Base-by-base conservation (phyloP, 495 filamentous ascomycete species). In the Neurospora hispaniola region DNA sequence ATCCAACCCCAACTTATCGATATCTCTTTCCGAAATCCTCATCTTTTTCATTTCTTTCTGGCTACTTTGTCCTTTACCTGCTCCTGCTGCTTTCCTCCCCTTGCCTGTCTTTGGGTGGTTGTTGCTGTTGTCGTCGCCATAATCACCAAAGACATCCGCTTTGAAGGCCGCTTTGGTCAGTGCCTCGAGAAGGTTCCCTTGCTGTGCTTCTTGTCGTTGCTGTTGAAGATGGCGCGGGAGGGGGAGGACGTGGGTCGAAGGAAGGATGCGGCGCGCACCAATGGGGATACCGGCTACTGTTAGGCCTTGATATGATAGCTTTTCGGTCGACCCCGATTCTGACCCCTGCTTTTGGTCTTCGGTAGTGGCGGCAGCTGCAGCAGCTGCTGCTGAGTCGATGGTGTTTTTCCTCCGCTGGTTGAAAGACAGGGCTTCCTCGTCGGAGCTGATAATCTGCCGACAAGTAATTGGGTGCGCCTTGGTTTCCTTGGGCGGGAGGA, bases 401-500 rank as follows among this genome's bases (percentile, higher is more conserved):
- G 14, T 62, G 27, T 62, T 62, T 6, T 62, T 62, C 75, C 87
- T 89, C 41, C 82, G 79, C 14, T 82, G 79, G 40, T 88, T 86
- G 89, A 90, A 92, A 0, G 72, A 74, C 5, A 82, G 79, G 44
- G 89, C 82, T 42, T 91, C 87, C 11, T 84, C 82, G 1, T 90
- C 86, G 5, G 82, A 80, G 12, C 77, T 74, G 23, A 96, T 81
- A 68, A 97, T 89, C 71, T 90, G 88, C 9, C 88, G 87, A 77
- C 96, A 99, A 72, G 88, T 88, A 42, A 99, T 93, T 3, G 87
- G 78, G 78, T 97, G 89, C 7, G 93, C 90, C 71, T 90, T 89
- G 73, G 91, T 91, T 70, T 93, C 89, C 72, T 94, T 91, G 2
- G 94, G 93, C 10, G 95, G 94, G 46, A 93, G 85, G 81, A 99